Evolutionary conservation across 2,329 filamentous ascomycete species (phyloP).

Genomic region (Alternaria burnsii): DNA sequence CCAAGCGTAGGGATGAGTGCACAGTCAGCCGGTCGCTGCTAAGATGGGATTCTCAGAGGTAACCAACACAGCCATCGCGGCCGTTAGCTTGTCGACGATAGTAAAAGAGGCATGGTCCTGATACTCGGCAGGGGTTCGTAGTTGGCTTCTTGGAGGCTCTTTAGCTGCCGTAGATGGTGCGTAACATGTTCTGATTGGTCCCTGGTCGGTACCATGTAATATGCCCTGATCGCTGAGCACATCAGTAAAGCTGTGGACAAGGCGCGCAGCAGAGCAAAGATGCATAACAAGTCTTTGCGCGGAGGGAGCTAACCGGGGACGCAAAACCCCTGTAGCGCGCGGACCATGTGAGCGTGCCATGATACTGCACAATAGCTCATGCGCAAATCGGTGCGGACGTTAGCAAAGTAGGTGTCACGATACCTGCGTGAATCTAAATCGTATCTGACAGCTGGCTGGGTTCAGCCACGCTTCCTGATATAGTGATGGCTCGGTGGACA

Average conservation of each 20-base stretch:
- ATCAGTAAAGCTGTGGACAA: slow-evolving; percentile 20
- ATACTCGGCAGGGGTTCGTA: slow-evolving; percentile 39
- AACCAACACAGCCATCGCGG: slow-evolving; percentile 49
- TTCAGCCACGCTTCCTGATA: slow-evolving; percentile 41
- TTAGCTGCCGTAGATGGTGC: slow-evolving; percentile 40
- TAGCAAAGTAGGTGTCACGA: slow-evolving; percentile 24
- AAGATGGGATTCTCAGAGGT: slow-evolving; percentile 38
- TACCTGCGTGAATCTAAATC: slow-evolving; percentile 32
- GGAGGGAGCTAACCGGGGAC: slow-evolving; percentile 15
- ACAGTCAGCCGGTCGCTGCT: slow-evolving; percentile 47
- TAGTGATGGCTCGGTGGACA: slow-evolving; percentile 27
- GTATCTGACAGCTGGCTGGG: slow-evolving; percentile 38
- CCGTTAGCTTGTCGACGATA: slow-evolving; percentile 39
- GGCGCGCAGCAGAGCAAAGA: slow-evolving; percentile 15
- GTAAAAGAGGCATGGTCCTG: slow-evolving; percentile 39
- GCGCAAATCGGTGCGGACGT: slow-evolving; percentile 27
- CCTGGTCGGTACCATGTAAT: slow-evolving; percentile 25
- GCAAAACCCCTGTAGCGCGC: slow-evolving; percentile 21
- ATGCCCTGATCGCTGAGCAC: slow-evolving; percentile 28
- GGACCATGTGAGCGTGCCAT: slow-evolving; percentile 24
- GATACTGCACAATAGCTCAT: slow-evolving; percentile 21
- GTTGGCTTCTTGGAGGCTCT: slow-evolving; percentile 43
- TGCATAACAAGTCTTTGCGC: slow-evolving; percentile 10
- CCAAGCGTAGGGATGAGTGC: slow-evolving; percentile 43
- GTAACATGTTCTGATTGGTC: slow-evolving; percentile 34